Percentiles rank a stretch among this genome's conserved stretches.
These are phyloP conservation scores for Stagonosporopsis vannaccii DNA, from an alignment of 2,329 filamentous ascomycete genomes.

Conservation along the genomic window DNA sequence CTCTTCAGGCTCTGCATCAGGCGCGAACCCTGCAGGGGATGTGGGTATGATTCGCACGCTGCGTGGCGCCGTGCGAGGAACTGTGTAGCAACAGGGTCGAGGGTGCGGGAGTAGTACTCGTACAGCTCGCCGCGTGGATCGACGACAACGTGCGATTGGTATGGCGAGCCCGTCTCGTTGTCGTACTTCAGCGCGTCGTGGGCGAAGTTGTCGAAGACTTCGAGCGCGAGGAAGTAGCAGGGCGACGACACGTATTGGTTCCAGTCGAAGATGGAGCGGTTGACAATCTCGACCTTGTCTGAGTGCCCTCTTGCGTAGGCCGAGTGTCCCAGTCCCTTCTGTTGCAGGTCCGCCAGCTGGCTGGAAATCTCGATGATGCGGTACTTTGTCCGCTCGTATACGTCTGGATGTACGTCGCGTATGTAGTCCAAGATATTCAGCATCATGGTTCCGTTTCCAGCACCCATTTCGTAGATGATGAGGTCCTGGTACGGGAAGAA, in stretches of 20 bases:
- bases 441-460: slow-evolving; percentile 97
- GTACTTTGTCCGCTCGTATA: slow-evolving; percentile 92
- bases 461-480: slow-evolving; percentile 98
- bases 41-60: slow-evolving; percentile 68
- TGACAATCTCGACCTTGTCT: slow-evolving; percentile 91
- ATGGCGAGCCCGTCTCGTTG: slow-evolving; percentile 76
- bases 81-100: slow-evolving; percentile 83
- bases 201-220: slow-evolving; percentile 98
- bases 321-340: slow-evolving; percentile 70
- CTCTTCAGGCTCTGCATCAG: slow-evolving; percentile 68
- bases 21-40: slow-evolving; percentile 63
- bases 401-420: slow-evolving; percentile 83
- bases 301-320: slow-evolving; percentile 77
- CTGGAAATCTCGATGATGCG: slow-evolving; percentile 95
- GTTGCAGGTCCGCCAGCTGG: slow-evolving; percentile 79
- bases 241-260: slow-evolving; percentile 83
- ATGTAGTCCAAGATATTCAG: slow-evolving; percentile 98
- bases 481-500: slow-evolving; percentile 96
- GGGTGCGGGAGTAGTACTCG: slow-evolving; percentile 83
- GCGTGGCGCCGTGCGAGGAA: slow-evolving; percentile 86
- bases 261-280: slow-evolving; percentile 96
- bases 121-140: slow-evolving; percentile 87
- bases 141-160: slow-evolving; percentile 89
- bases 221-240: slow-evolving; percentile 96
- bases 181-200: slow-evolving; percentile 96